These are phyloP conservation scores for Fusarium beomiforme DNA, from an alignment of 2,329 filamentous ascomycete genomes.

Conservation along the genomic window DNA sequence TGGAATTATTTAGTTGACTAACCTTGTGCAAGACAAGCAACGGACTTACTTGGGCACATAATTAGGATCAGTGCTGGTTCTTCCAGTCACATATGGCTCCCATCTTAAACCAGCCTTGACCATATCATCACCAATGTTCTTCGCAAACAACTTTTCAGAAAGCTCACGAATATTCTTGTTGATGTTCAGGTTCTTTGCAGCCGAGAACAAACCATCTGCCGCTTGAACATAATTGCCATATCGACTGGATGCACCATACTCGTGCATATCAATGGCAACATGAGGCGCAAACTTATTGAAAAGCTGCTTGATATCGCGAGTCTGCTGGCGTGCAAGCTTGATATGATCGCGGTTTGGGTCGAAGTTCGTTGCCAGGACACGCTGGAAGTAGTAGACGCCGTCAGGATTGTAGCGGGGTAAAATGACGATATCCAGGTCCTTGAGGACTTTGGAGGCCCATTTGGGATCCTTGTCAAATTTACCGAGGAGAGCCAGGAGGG, in stretches of 20 bases:
- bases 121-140: conserved; percentile 44
- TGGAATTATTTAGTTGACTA: not conserved
- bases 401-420: conserved; percentile 48
- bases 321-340: conserved; percentile 47
- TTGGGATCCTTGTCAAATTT: conserved; percentile 43
- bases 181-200: conserved; percentile 49
- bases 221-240: conserved; percentile 41
- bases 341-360: conserved; percentile 49
- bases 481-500: conserved; percentile 44
- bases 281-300: conserved; percentile 44
- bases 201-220: conserved; percentile 46
- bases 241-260: conserved; percentile 38
- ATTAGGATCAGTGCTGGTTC: conserved; percentile 18
- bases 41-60: conserved; percentile 17
- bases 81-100: conserved; percentile 44
- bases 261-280: conserved; percentile 48
- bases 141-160: conserved; percentile 44
- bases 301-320: conserved; percentile 44
- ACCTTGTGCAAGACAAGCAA: accelerated
- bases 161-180: conserved; percentile 43
- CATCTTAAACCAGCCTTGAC: conserved; percentile 42
- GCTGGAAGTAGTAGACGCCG: conserved; percentile 49
- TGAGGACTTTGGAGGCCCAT: conserved; percentile 44
- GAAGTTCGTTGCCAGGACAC: conserved; percentile 41
- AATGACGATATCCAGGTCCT: conserved; percentile 44